Conservation (phyloP, 148 eudicot species). For the Rhododendron vialii region DNA sequence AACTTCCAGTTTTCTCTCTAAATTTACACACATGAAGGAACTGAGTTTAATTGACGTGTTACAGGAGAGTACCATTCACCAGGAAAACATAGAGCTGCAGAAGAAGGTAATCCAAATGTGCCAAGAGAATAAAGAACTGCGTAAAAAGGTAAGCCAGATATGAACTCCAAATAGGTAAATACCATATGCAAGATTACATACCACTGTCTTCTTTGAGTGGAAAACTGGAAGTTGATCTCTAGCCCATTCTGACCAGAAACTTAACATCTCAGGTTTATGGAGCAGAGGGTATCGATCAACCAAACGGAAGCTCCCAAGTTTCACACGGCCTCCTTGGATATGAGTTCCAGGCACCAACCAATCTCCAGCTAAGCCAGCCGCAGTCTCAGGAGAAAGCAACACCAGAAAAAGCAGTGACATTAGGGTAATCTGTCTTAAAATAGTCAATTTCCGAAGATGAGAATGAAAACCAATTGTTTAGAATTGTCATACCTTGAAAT, state of each 20-base stretch:
- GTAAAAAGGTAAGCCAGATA: slow-evolving; percentile 43
- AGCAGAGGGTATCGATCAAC: slow-evolving; percentile 17
- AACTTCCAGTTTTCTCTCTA: background rate
- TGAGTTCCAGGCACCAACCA: slow-evolving; percentile 31
- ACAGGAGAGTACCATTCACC: slow-evolving; percentile 57
- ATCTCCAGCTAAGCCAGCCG: slow-evolving; percentile 58
- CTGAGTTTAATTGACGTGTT: slow-evolving; percentile 15
- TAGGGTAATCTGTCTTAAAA: slow-evolving; percentile 14
- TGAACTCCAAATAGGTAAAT: background rate
- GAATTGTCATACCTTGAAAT: background rate
- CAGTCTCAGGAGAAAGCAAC: slow-evolving; percentile 30
- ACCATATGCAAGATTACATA: background rate
- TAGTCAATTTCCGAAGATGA: background rate
- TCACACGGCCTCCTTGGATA: slow-evolving; percentile 19
- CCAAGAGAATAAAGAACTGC: slow-evolving; percentile 54
- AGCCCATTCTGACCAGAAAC: background rate
- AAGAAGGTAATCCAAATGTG: slow-evolving; percentile 43
- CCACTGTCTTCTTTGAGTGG: background rate
- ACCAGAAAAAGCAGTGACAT: slow-evolving; percentile 9
- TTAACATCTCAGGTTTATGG: slow-evolving; percentile 36
- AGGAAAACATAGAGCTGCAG: slow-evolving; percentile 62
- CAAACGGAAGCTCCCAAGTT: slow-evolving; percentile 26
- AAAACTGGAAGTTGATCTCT: background rate
- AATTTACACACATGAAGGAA: background rate
- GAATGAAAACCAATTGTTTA: background rate